These are phyloP conservation scores for Kappamyces sp. DNA, from an alignment of 192 early-diverging fungal species.

Conservation along the genomic window DNA sequence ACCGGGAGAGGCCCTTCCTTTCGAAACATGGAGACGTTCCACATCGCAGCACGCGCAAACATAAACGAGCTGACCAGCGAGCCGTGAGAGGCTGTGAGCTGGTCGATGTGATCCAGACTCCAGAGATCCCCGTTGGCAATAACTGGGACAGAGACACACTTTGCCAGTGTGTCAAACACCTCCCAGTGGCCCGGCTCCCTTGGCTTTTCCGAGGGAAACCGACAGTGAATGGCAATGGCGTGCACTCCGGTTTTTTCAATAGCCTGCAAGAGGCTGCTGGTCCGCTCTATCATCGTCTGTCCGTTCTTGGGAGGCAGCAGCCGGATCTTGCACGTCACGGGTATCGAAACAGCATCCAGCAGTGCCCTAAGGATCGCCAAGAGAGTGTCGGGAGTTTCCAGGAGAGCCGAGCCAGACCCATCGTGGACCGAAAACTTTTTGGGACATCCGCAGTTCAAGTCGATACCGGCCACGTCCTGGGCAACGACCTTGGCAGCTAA, in stretches of 20 bases:
- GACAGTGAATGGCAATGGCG: constrained; percentile 84
- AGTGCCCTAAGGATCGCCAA: constrained; percentile 52
- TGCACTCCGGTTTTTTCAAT: constrained; percentile 82
- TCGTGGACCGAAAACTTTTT: constrained; percentile 90
- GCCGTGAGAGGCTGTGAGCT: constrained; percentile 53
- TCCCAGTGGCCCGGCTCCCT: constrained; percentile 78
- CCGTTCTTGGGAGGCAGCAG: constrained; percentile 13
- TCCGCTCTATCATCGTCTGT: constrained; percentile 59
- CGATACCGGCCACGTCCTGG: constrained; percentile 83
- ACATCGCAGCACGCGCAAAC: constrained; percentile 83
- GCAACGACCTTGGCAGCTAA: constrained; percentile 29
- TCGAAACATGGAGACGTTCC: constrained; percentile 84
- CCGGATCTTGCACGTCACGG: constrained; percentile 88
- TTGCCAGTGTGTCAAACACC: constrained; percentile 63
- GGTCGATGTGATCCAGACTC: constrained; percentile 52
- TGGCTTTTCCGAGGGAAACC: constrained; percentile 62
- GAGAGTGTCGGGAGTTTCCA: constrained; percentile 77
- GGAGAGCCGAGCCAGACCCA: constrained; percentile 89
- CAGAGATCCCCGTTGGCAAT: constrained; percentile 92
- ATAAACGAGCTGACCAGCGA: constrained; percentile 66
- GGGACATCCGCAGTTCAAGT: constrained; percentile 97
- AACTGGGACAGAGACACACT: constrained; percentile 52
- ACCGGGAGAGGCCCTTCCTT: constrained; percentile 30
- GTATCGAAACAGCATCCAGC: constrained; percentile 65
- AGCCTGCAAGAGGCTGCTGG: constrained; percentile 69